Evolutionary conservation across 163 green algal species (phyloP).

Genomic region (Prototheca stagnorum): DNA sequence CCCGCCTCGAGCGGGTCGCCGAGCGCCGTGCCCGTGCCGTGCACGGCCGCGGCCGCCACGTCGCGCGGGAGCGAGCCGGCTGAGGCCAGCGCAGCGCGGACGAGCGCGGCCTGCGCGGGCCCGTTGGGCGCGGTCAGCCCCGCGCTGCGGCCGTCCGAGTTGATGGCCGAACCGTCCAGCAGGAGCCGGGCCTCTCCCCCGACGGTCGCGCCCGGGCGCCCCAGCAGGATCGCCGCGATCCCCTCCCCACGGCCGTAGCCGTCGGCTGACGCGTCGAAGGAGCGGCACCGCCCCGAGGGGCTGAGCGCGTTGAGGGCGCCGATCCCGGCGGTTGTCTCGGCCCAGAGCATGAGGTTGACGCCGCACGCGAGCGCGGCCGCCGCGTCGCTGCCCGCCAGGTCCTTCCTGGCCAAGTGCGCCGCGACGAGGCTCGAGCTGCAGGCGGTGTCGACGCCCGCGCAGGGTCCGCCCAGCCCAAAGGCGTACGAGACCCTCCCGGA

Average conservation of each 20-base stretch:
- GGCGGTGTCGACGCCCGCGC: constrained; percentile 61
- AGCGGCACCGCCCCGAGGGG: constrained; percentile 31
- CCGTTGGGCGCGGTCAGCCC: too few relatives aligned
- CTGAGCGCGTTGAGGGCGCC: constrained; percentile 25
- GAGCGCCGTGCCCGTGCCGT: constrained; percentile 52
- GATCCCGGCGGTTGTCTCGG: constrained; percentile 20
- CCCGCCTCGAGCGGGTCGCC: constrained; percentile 68
- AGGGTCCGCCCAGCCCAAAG: constrained; percentile 46
- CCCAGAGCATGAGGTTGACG: constrained; percentile 33
- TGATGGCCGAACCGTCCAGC: constrained; percentile 47
- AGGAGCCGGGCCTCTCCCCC: too few relatives aligned
- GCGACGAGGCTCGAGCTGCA: constrained; percentile 62
- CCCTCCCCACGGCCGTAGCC: constrained; percentile 41
- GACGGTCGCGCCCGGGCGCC: constrained; percentile 1
- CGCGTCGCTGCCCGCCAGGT: constrained; percentile 8
- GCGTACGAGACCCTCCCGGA: constrained; percentile 45
- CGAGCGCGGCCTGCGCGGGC: constrained; percentile 39
- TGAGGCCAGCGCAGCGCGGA: constrained; percentile 22
- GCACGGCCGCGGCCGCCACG: constrained; percentile 16
- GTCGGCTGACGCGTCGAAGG: constrained; percentile 30
- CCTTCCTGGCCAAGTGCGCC: constrained; percentile 24
- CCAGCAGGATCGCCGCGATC: constrained; percentile 23
- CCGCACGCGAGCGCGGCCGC: constrained; percentile 21
- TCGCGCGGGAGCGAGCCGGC: constrained; percentile 13
- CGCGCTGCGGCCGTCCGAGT: constrained; percentile 69